phyloP scores from a whole-genome alignment of 306 rosid species.

The Lupinus albus region DNA sequence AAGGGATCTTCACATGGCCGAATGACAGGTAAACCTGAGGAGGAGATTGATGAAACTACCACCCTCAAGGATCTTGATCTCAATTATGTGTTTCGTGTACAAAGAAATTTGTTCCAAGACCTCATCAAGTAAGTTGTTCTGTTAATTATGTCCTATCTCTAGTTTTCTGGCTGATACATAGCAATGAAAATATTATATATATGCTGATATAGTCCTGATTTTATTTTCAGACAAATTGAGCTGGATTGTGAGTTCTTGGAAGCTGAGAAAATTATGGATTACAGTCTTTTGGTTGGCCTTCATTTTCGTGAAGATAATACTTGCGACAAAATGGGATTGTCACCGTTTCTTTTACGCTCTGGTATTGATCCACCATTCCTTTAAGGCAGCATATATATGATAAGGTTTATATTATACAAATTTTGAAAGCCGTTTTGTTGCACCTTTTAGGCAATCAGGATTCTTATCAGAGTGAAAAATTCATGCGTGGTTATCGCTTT shows the following conservation, averaged over 20 bases:
- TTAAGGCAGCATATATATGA: not conserved
- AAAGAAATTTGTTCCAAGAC: conserved; percentile 72
- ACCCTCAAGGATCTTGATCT: conserved; percentile 98
- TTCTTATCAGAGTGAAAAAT: conserved; percentile 82
- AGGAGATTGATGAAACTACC: conserved; percentile 95
- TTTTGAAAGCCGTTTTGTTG: conserved; percentile 27
- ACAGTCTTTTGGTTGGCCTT: conserved; percentile 93
- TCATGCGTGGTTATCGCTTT: conserved; percentile 90
- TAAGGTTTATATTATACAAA: conserved; percentile 12
- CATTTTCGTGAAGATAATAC: conserved; percentile 83
- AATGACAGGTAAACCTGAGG: conserved; percentile 84
- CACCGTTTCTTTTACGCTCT: conserved; percentile 82
- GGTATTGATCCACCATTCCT: conserved; percentile 56
- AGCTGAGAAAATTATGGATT: conserved; percentile 96
- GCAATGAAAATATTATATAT: conserved; percentile 7
- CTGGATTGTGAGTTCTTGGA: conserved; percentile 96
- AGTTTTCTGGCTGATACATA: not conserved
- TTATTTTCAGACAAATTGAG: conserved; percentile 73
- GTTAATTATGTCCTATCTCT: not conserved
- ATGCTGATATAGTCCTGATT: conserved; percentile 38
- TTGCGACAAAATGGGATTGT: conserved; percentile 81
- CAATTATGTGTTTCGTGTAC: conserved; percentile 84
- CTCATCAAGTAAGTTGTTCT: conserved; percentile 67
- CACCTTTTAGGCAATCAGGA: conserved; percentile 67
- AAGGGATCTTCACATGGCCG: conserved; percentile 99